Conservation (phyloP, 371 early-diverging fungal species). For the Mortierella polycephala region DNA sequence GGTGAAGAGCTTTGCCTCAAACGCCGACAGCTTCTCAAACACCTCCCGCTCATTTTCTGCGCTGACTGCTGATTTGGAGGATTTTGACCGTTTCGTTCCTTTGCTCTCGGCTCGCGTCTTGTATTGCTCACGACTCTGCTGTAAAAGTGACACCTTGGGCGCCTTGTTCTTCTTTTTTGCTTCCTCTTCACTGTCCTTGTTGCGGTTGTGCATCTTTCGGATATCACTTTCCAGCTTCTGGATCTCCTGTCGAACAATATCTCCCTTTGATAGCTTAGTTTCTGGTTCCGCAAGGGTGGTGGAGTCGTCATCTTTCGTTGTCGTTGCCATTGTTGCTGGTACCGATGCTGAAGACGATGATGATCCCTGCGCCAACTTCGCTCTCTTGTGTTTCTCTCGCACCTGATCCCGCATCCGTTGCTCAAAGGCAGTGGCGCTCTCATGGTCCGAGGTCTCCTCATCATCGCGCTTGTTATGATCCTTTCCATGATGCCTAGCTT, state of each 20-base stretch:
- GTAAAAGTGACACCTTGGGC: conserved; percentile 63
- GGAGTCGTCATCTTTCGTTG: not conserved
- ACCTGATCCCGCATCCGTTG: conserved; percentile 61
- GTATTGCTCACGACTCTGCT: conserved; percentile 67
- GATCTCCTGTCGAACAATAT: conserved; percentile 52
- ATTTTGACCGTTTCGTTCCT: conserved; percentile 40
- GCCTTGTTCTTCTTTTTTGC: conserved; percentile 24
- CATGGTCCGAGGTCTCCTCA: conserved; percentile 25
- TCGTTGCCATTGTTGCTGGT: not conserved
- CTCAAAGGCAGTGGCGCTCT: conserved; percentile 56
- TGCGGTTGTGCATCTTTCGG: conserved; percentile 61
- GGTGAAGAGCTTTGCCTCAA: conserved; percentile 49
- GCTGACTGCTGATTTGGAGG: not conserved
- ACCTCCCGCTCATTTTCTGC: conserved; percentile 41
- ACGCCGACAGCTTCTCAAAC: conserved; percentile 59
- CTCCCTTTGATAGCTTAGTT: conserved; percentile 10
- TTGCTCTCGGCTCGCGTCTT: conserved; percentile 53
- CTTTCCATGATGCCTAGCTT: not conserved
- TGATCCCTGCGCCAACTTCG: conserved; percentile 24
- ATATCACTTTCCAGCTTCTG: conserved; percentile 68
- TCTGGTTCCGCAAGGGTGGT: not conserved
- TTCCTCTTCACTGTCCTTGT: conserved; percentile 28
- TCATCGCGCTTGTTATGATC: conserved; percentile 10
- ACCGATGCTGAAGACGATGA: conserved; percentile 2
- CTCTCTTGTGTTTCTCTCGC: conserved; percentile 33